These are phyloP conservation scores for Nelumbo lutea DNA, from an alignment of 164 flowering plant species.

Conservation along the genomic window DNA sequence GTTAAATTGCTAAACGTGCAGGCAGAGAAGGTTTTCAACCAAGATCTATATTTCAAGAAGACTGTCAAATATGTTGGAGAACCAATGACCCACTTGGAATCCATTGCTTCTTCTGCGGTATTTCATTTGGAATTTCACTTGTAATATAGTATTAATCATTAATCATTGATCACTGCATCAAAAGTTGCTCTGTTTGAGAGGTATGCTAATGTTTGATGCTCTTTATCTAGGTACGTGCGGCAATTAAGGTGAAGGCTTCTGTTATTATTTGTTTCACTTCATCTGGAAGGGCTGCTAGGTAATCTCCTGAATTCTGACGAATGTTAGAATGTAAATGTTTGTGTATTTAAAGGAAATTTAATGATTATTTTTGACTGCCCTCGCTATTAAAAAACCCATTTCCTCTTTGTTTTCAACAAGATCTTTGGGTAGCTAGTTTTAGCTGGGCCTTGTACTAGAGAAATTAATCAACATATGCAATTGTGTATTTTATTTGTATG, in stretches of 20 bases:
- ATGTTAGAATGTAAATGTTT: too few relatives aligned
- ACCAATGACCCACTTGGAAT: constrained; percentile 91
- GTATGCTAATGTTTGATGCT: not conserved
- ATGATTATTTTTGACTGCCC: too few relatives aligned
- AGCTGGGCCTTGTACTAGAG: not conserved
- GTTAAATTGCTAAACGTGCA: constrained; percentile 25
- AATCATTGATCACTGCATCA: not conserved
- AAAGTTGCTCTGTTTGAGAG: not conserved
- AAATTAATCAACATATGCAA: not conserved
- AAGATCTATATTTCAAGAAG: constrained; percentile 77
- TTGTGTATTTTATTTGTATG: not conserved
- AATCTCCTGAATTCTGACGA: not conserved
- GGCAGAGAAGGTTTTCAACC: constrained; percentile 97
- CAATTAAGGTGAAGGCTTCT: constrained; percentile 86
- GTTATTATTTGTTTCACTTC: constrained; percentile 83
- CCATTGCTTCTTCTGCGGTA: constrained; percentile 97
- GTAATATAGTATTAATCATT: not conserved
- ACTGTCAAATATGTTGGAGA: constrained; percentile 79
- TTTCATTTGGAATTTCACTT: not conserved
- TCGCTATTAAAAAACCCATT: too few relatives aligned
- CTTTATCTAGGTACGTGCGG: constrained; percentile 66
- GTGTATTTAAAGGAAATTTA: too few relatives aligned
- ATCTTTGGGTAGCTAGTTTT: not conserved
- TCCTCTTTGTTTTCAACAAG: not conserved
- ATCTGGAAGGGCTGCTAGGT: constrained; percentile 95